Percentiles rank a stretch among this genome's conserved stretches.
phyloP scores from a whole-genome alignment of 1,284 basidiomycete genomes.

The Cutaneotrichosporon sp. region DNA sequence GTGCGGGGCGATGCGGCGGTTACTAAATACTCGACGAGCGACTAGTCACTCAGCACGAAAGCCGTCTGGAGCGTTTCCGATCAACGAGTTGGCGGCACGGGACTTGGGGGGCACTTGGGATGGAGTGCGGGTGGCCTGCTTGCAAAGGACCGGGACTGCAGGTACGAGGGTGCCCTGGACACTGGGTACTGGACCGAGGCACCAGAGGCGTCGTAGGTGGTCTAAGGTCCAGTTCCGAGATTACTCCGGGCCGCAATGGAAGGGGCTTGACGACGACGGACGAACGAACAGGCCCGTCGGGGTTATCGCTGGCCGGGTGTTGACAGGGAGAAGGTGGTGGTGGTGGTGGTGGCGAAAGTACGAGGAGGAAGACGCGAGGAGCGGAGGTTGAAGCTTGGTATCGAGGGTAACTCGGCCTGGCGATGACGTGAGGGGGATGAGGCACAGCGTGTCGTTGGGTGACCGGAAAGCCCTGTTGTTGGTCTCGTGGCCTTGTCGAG shows the following conservation, averaged over 20 bases:
- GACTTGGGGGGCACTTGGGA: neutral
- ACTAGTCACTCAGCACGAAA: neutral
- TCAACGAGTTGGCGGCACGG: too few relatives aligned
- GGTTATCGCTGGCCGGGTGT: neutral
- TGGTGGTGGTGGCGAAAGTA: neutral
- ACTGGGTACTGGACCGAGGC: neutral
- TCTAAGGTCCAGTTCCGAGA: neutral
- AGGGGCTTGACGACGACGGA: neutral
- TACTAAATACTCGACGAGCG: neutral
- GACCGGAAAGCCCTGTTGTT: too few relatives aligned
- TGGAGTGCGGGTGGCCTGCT: neutral
- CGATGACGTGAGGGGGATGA: neutral
- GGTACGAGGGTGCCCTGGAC: neutral
- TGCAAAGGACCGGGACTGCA: neutral
- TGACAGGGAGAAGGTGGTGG: neutral
- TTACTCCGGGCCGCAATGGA: neutral
- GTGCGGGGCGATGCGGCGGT: neutral
- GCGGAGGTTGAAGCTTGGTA: too few relatives aligned
- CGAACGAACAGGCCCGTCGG: neutral
- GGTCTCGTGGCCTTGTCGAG: too few relatives aligned
- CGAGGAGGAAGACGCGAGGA: too few relatives aligned
- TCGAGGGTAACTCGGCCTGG: neutral
- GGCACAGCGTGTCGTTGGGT: too few relatives aligned
- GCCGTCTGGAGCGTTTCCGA: too few relatives aligned
- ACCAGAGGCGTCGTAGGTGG: neutral